phyloP scores from a whole-genome alignment of 768 basidiomycete species.

The Filobasidium floriforme region DNA sequence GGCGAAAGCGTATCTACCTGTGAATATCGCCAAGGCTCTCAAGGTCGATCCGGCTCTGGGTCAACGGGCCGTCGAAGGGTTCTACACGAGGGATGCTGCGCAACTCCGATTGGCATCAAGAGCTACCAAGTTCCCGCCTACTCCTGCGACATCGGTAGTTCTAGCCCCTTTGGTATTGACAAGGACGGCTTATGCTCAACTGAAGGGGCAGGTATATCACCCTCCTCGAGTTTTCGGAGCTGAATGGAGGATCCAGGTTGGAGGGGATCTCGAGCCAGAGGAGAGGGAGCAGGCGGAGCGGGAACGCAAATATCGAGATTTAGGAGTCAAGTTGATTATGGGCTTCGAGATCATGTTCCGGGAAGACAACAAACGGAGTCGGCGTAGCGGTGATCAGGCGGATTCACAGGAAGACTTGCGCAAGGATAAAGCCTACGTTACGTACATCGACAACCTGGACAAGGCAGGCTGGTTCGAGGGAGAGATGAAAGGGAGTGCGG shows the following conservation, averaged over 20 bases:
- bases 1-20: slow-evolving; percentile 70
- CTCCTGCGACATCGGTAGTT: slow-evolving; percentile 32
- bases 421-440: slow-evolving; percentile 36
- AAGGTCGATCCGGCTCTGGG: slow-evolving; percentile 59
- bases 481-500: slow-evolving; percentile 66
- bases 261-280: slow-evolving; percentile 15
- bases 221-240: slow-evolving; percentile 80
- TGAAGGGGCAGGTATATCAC: slow-evolving; percentile 82
- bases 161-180: slow-evolving; percentile 68
- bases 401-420: slow-evolving; percentile 1
- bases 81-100: slow-evolving; percentile 88
- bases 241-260: slow-evolving; percentile 34
- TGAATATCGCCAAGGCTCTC: slow-evolving; percentile 69
- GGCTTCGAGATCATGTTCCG: slow-evolving; percentile 96
- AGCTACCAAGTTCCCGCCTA: background rate
- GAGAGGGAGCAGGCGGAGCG: slow-evolving; percentile 54
- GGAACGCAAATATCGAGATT: slow-evolving; percentile 70
- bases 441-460: slow-evolving; percentile 62
- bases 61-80: slow-evolving; percentile 80
- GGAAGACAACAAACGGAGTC: slow-evolving; percentile 53
- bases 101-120: slow-evolving; percentile 62
- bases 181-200: slow-evolving; percentile 85
- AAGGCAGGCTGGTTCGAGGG: slow-evolving; percentile 67
- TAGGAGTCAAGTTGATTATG: slow-evolving; percentile 94
- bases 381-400: slow-evolving; percentile 1